These are phyloP conservation scores for Cajanus cajan DNA, from an alignment of 306 rosid species.

Conservation along the genomic window DNA sequence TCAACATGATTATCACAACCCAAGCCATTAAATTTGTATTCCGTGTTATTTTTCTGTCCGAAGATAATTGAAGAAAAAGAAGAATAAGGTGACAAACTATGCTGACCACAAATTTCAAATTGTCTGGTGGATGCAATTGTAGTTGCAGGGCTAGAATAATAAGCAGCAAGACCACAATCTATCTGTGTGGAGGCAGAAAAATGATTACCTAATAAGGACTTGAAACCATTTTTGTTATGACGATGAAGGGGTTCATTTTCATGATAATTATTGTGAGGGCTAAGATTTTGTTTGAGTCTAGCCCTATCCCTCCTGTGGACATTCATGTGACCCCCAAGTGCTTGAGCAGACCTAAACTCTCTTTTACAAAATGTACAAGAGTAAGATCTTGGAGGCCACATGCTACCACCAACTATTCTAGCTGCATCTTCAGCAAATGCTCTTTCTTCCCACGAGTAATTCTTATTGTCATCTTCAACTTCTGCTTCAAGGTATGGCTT, in stretches of 20 bases:
- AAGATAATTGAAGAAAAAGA: slow-evolving; percentile 6
- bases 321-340: slow-evolving; percentile 98
- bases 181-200: slow-evolving; percentile 9
- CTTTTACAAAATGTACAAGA: slow-evolving; percentile 76
- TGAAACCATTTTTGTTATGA: slow-evolving; percentile 18
- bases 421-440: slow-evolving; percentile 83
- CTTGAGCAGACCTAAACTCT: slow-evolving; percentile 94
- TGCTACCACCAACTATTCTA: slow-evolving; percentile 52
- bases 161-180: not conserved
- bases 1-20: slow-evolving; percentile 40
- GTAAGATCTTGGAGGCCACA: slow-evolving; percentile 94
- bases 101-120: not conserved
- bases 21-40: slow-evolving; percentile 17
- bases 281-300: slow-evolving; percentile 57
- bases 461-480: not conserved
- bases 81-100: not conserved
- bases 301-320: slow-evolving; percentile 91
- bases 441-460: slow-evolving; percentile 68
- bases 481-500: slow-evolving; percentile 25
- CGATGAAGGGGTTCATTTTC: not conserved
- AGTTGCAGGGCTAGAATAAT: slow-evolving; percentile 10
- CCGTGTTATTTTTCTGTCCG: not conserved
- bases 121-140: slow-evolving; percentile 6
- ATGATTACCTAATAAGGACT: slow-evolving; percentile 27
- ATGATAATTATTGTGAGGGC: slow-evolving; percentile 7